Conservation (phyloP, 2,329 filamentous ascomycete species). For the Cladosporium phlei region DNA sequence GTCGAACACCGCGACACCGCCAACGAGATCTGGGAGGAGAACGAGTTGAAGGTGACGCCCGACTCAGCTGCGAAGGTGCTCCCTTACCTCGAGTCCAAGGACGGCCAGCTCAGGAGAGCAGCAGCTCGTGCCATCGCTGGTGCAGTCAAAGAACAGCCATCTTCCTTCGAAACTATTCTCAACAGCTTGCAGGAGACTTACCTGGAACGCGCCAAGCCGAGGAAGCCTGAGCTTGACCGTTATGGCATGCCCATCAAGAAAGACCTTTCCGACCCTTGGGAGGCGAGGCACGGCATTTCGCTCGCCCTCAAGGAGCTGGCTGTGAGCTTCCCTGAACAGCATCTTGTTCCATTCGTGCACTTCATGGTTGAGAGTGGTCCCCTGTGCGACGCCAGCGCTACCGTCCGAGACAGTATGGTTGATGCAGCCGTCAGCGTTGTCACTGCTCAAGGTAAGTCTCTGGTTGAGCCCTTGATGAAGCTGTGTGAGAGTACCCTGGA, state of each 20-base stretch:
- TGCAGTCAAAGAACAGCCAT: slow-evolving; percentile 58
- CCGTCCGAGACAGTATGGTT: slow-evolving; percentile 84
- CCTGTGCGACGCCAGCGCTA: slow-evolving; percentile 72
- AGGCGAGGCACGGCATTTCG: slow-evolving; percentile 82
- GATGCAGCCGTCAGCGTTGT: slow-evolving; percentile 82
- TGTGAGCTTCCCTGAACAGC: slow-evolving; percentile 59
- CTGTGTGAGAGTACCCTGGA: slow-evolving; percentile 87
- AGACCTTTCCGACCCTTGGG: slow-evolving; percentile 85
- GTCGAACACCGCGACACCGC: slow-evolving; percentile 81
- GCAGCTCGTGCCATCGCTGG: slow-evolving; percentile 78
- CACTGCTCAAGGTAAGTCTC: slow-evolving; percentile 69
- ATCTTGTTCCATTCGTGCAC: slow-evolving; percentile 71
- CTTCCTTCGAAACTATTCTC: slow-evolving; percentile 59
- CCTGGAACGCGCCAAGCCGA: slow-evolving; percentile 72
- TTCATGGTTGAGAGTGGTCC: slow-evolving; percentile 85
- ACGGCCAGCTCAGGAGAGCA: slow-evolving; percentile 76
- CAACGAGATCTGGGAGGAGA: slow-evolving; percentile 91
- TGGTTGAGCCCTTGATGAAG: slow-evolving; percentile 86
- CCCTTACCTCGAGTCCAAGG: slow-evolving; percentile 73
- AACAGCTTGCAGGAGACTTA: slow-evolving; percentile 66
- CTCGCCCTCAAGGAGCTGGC: slow-evolving; percentile 81
- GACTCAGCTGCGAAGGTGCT: slow-evolving; percentile 61
- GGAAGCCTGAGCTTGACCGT: slow-evolving; percentile 77
- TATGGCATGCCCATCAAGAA: slow-evolving; percentile 92
- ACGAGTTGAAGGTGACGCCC: slow-evolving; percentile 65